These are phyloP conservation scores for Saraca asoca DNA, from an alignment of 331 rosid genomes.

Conservation along the genomic window DNA sequence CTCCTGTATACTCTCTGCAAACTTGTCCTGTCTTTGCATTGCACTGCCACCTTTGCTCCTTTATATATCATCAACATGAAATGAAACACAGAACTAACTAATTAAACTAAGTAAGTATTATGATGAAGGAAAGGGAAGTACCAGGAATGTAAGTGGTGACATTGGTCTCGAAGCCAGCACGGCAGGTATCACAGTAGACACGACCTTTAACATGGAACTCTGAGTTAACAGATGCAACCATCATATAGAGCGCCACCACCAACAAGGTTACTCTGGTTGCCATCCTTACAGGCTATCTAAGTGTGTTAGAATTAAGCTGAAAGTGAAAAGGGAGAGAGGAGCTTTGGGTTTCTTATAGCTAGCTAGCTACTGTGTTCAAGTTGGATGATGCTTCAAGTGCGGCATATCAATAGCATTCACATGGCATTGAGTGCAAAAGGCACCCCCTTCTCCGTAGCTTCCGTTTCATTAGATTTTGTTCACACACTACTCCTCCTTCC, in stretches of 20 bases:
- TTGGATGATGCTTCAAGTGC: conserved; percentile 12
- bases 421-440: not conserved
- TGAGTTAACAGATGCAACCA: conserved; percentile 30
- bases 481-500: no score
- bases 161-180: conserved; percentile 71
- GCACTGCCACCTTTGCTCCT: conserved; percentile 68
- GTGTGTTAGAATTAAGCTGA: no score
- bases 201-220: conserved; percentile 50
- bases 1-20: conserved; percentile 39
- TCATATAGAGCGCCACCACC: conserved; percentile 37
- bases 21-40: conserved; percentile 50
- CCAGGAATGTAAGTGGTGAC: conserved; percentile 57
- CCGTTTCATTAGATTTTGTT: not conserved
- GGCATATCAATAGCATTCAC: conserved; percentile 34
- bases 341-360: conserved; percentile 10
- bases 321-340: not conserved
- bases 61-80: not conserved
- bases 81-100: no score
- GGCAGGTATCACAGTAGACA: conserved; percentile 81
- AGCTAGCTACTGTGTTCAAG: not conserved
- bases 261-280: conserved; percentile 26
- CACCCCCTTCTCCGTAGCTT: conserved; percentile 27
- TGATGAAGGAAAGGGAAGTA: conserved; percentile 14
- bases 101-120: no score
- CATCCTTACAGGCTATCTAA: not conserved